Evolutionary conservation across 2,329 filamentous ascomycete species (phyloP), one percentile per base, ranked within the genome.

Genomic region (Aspergillus nomiae): DNA sequence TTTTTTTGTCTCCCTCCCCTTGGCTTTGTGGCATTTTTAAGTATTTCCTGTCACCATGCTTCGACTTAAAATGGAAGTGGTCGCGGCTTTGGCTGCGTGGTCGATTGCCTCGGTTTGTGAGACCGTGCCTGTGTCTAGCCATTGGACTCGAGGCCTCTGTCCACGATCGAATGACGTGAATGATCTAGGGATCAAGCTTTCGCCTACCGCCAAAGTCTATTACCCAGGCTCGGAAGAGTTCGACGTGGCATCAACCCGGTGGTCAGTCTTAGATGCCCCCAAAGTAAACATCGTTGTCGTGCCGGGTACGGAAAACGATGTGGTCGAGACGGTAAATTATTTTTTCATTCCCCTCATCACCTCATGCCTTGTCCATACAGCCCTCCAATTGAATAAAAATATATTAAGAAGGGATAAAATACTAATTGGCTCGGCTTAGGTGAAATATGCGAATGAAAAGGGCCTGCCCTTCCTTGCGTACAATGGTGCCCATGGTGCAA

Each of bases 401-500:
- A 38, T 7, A 12, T 12, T 5, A 8, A 12, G 14, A 21, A 53
- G 21, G 4, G 19, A 9, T 12, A 14, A 2, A 8, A n/a, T 3
- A 11, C 46, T 59, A 43, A 59, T 14, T 9, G 12, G 19, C 11
- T 8, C 34, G 4, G 9, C 24, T 2, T 56, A 83, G 81, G 77
- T 84, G 48, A 77, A 78, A 71, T 86, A 77, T 63, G 84, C 85
- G 48, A 84, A 82, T 65, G 68, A 76, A 43, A 72, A 79, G 53
- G 67, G 76, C 1, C 61, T 85, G 2, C 83, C 85, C 0, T 86
- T 87, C 64, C 79, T 88, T 2, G 81, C 84, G 0, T 82, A 78
- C 69, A 85, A 84, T 68, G 83, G 83, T 16, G 80, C 76, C 2
- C 86, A 88, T 62, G 86, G 85, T 4, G 76, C 82, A 3, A 76